A percentile compares a stretch with the other conserved stretches of the same genome.
phyloP scores from a whole-genome alignment of 2,329 filamentous ascomycete genomes.

The Stagonosporopsis vannaccii region DNA sequence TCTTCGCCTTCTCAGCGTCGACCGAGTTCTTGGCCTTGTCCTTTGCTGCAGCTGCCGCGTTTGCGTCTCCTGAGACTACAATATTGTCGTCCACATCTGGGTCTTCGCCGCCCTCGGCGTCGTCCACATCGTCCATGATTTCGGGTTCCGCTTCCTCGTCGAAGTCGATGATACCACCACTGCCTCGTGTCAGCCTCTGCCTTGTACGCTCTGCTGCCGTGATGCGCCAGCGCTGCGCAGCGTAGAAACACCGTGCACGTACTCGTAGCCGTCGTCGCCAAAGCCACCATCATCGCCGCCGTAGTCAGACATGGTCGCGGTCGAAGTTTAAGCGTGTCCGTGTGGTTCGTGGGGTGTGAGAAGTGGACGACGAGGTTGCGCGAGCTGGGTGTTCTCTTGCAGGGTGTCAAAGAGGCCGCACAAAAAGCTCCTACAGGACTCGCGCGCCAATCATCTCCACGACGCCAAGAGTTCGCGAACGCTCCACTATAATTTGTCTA shows the following conservation, averaged over 20 bases:
- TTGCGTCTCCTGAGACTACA: conserved; percentile 60
- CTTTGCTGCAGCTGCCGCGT: conserved; percentile 54
- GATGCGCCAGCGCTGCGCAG: conserved; percentile 22
- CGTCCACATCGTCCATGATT: conserved; percentile 71
- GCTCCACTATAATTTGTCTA: conserved; percentile 19
- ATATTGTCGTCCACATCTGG: conserved; percentile 52
- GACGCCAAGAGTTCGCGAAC: conserved; percentile 28
- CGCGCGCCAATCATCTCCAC: conserved; percentile 23
- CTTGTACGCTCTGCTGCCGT: not conserved
- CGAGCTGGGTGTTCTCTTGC: conserved; percentile 4
- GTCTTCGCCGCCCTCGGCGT: conserved; percentile 51
- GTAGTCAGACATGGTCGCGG: conserved; percentile 55
- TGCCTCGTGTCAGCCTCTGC: conserved; percentile 26
- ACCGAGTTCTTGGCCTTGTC: conserved; percentile 61
- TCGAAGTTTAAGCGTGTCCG: not conserved
- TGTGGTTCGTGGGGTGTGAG: not conserved
- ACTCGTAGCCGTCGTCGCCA: conserved; percentile 42
- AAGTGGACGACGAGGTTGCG: conserved; percentile 3
- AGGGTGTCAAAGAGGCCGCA: conserved; percentile 24
- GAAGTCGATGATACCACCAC: conserved; percentile 57
- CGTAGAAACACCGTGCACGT: conserved; percentile 23
- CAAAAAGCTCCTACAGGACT: conserved; percentile 25
- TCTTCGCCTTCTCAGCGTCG: conserved; percentile 74
- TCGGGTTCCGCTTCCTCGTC: conserved; percentile 67
- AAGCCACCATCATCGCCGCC: conserved; percentile 51